Conservation (phyloP, 169 alveolate species). For the Eimeria falciformis region DNA sequence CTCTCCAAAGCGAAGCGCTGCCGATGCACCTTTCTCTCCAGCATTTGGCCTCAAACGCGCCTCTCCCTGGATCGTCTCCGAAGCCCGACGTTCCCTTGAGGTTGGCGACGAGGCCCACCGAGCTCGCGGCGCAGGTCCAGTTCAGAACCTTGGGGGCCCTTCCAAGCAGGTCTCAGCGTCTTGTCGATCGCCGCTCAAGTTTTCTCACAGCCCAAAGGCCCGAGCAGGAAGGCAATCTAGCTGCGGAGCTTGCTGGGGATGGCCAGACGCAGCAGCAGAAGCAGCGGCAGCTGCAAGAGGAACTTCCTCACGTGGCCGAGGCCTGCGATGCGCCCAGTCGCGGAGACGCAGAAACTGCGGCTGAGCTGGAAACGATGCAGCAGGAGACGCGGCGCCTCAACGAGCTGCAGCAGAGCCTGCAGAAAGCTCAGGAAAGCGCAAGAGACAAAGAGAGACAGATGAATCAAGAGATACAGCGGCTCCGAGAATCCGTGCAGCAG, state of each 20-base stretch:
- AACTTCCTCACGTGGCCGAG: background rate
- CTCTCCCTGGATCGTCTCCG: background rate
- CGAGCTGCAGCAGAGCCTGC: background rate
- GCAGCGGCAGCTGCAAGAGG: constrained; percentile 23
- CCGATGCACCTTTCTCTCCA: background rate
- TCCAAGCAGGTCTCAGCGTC: background rate
- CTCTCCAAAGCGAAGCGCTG: constrained; percentile 12
- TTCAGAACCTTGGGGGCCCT: background rate
- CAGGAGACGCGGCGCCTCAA: background rate
- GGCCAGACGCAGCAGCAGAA: constrained; percentile 37
- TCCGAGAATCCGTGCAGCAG: background rate
- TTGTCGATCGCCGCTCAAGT: background rate
- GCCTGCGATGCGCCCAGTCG: background rate
- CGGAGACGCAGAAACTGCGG: background rate
- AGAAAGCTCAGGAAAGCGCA: background rate
- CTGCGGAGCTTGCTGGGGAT: constrained; percentile 16
- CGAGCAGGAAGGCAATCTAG: background rate
- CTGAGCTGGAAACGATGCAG: background rate
- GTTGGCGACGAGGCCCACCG: background rate
- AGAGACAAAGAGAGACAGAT: background rate
- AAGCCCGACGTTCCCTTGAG: background rate
- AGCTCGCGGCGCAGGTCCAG: background rate
- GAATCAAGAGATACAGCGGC: background rate
- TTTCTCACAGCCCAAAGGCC: background rate
- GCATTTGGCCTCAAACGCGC: background rate